phyloP scores from a whole-genome alignment of 2,329 filamentous ascomycete species.

The Trichoderma gracile region DNA sequence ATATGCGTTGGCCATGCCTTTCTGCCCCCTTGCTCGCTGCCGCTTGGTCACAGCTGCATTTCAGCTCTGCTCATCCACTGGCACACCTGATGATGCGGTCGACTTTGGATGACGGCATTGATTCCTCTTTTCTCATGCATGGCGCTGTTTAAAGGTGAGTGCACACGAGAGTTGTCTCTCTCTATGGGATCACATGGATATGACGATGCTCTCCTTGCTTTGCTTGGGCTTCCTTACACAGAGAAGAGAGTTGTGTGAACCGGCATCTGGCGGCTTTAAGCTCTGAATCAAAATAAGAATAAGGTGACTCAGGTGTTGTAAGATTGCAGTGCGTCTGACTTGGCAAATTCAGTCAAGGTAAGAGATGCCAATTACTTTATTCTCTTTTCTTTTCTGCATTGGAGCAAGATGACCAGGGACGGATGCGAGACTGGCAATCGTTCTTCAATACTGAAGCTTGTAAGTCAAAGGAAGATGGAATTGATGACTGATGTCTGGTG shows the following conservation, averaged over 20 bases:
- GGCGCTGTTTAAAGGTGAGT: neutral
- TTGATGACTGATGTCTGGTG: neutral
- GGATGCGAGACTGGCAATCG: neutral
- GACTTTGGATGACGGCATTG: neutral
- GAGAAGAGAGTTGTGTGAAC: neutral
- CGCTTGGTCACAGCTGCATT: neutral
- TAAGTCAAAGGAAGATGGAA: neutral
- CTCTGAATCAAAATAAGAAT: conserved; percentile 6
- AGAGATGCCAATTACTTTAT: too few species aligned
- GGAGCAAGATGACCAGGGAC: neutral
- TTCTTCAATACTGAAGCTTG: neutral
- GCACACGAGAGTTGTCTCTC: neutral
- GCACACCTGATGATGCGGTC: neutral
- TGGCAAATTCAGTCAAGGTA: too few species aligned
- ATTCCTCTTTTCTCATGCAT: neutral
- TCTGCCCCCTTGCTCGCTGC: neutral
- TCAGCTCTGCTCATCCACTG: neutral
- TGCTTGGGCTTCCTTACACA: too few species aligned
- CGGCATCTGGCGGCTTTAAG: conserved; percentile 4
- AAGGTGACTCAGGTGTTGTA: neutral
- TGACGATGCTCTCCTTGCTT: neutral
- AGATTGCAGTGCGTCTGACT: neutral
- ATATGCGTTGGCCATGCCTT: neutral
- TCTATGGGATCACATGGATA: conserved; percentile 1
- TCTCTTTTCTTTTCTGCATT: neutral